phyloP scores from a whole-genome alignment of 2,329 filamentous ascomycete genomes.

The Phoma sp. region DNA sequence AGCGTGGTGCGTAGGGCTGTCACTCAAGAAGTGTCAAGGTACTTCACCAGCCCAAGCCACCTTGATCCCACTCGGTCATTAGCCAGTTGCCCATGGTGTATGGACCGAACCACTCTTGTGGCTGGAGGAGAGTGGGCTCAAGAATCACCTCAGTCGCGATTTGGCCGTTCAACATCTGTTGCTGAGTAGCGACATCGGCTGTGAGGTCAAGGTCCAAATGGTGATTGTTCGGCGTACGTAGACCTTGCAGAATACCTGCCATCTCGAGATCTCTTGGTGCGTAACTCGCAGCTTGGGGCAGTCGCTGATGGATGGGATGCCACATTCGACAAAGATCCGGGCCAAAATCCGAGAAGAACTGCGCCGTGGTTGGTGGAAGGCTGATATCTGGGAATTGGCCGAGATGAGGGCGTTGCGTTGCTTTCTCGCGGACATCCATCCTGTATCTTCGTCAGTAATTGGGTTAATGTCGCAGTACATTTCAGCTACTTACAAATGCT shows the following conservation, averaged over 20 bases:
- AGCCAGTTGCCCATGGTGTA: constrained; percentile 45
- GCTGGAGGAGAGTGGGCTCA: constrained; percentile 41
- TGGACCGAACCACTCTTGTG: constrained; percentile 39
- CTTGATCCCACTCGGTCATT: constrained; percentile 45
- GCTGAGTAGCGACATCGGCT: constrained; percentile 19
- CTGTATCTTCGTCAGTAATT: constrained; percentile 1
- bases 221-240: constrained; percentile 34
- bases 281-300: constrained; percentile 28
- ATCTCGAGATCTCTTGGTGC: constrained; percentile 40
- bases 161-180: constrained; percentile 29
- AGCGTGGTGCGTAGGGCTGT: neutral
- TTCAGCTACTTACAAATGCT: constrained; percentile 27
- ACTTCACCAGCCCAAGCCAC: constrained; percentile 30
- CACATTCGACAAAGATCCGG: constrained; percentile 44
- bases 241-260: constrained; percentile 41
- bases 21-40: too few species aligned
- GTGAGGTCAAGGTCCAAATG: constrained; percentile 30
- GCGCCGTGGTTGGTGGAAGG: constrained; percentile 31
- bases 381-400: constrained; percentile 39
- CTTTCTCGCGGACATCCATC: constrained; percentile 43
- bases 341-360: constrained; percentile 44
- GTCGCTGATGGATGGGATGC: constrained; percentile 31
- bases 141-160: constrained; percentile 18
- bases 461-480: neutral
- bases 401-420: constrained; percentile 34